Evolutionary conservation across 2,329 filamentous ascomycete genomes (phyloP).

Genomic region (Fusarium torreyae): DNA sequence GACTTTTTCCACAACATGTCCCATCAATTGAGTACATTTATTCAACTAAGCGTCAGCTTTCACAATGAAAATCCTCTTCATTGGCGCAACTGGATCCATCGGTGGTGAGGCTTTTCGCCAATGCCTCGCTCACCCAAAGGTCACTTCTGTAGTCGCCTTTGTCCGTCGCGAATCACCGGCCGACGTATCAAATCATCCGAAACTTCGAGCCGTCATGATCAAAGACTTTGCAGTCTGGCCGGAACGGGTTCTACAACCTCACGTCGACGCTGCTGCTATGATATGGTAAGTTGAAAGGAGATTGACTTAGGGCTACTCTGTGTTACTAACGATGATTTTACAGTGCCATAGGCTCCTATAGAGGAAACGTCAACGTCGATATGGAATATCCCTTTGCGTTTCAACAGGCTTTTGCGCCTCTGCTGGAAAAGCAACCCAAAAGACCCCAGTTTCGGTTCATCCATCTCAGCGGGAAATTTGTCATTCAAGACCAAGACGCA

Average conservation of each 20-base stretch:
- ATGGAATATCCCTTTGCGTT: conserved; percentile 45
- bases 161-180: conserved; percentile 49
- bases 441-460: conserved; percentile 49
- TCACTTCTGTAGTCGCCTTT: conserved; percentile 53
- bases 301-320: no score
- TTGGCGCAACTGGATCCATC: conserved; percentile 54
- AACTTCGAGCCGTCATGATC: conserved; percentile 33
- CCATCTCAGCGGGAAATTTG: conserved; percentile 55
- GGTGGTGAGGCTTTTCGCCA: conserved; percentile 53
- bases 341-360: conserved; percentile 46
- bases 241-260: conserved; percentile 20
- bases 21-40: no score
- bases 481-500: conserved; percentile 52
- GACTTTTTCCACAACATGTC: no score
- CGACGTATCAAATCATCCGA: conserved; percentile 26
- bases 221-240: conserved; percentile 43
- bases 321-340: not conserved
- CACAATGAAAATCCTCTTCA: conserved; percentile 56
- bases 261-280: conserved; percentile 45
- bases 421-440: conserved; percentile 10
- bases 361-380: conserved; percentile 34
- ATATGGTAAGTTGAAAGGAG: conserved; percentile 37
- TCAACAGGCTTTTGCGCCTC: conserved; percentile 16
- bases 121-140: conserved; percentile 52
- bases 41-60: not conserved